phyloP scores from a whole-genome alignment of 768 basidiomycete genomes.

The Psilocybe cyanescens region DNA sequence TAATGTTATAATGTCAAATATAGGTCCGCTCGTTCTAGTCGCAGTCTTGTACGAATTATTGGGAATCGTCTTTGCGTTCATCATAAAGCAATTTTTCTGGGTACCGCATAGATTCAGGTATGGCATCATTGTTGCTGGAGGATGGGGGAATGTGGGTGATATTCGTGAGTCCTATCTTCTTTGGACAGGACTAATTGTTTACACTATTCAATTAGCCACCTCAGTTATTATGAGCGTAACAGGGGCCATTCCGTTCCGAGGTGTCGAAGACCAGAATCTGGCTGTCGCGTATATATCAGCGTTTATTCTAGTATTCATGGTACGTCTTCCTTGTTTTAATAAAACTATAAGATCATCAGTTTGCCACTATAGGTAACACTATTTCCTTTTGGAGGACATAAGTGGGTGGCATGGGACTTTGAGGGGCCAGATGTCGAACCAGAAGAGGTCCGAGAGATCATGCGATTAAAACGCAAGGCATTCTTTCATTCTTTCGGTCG shows the following conservation, averaged over 20 bases:
- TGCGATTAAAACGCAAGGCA: constrained; percentile 39
- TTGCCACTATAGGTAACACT: constrained; percentile 53
- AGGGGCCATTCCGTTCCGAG: constrained; percentile 64
- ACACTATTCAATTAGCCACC: constrained; percentile 48
- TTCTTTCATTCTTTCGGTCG: constrained; percentile 7
- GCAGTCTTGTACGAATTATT: constrained; percentile 61
- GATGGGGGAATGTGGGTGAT: constrained; percentile 72
- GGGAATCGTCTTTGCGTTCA: constrained; percentile 56
- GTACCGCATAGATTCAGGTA: constrained; percentile 78
- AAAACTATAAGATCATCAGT: not conserved
- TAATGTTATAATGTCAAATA: not conserved
- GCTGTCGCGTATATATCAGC: constrained; percentile 70
- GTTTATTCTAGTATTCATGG: constrained; percentile 63
- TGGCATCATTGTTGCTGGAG: constrained; percentile 71
- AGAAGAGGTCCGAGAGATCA: constrained; percentile 53
- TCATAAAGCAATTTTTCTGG: constrained; percentile 69
- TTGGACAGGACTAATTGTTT: not conserved
- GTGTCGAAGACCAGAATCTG: constrained; percentile 56
- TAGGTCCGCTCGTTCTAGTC: constrained; percentile 69
- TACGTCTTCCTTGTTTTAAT: constrained; percentile 29
- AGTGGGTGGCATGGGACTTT: constrained; percentile 63
- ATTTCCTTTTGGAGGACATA: constrained; percentile 64
- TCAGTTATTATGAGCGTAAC: constrained; percentile 69
- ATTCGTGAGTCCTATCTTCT: constrained; percentile 53
- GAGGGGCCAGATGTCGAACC: constrained; percentile 63